Evolutionary conservation across 306 rosid species (phyloP).

Genomic region (Boehmeria nivea): DNA sequence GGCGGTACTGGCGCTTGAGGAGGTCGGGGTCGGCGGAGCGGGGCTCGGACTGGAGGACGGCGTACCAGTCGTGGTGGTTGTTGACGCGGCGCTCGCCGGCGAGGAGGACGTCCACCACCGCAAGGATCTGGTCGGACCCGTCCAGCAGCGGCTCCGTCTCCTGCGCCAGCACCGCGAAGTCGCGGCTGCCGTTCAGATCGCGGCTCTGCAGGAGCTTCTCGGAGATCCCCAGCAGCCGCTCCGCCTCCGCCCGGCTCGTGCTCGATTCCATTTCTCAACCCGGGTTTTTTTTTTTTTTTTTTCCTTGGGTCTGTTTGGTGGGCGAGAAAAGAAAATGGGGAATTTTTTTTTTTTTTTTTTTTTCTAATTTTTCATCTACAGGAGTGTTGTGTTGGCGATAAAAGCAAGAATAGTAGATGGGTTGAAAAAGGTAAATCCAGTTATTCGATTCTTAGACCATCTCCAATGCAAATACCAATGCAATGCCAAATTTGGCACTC

Average conservation of each 20-base stretch:
- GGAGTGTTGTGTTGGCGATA: too few species aligned
- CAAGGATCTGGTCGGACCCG: conserved; percentile 88
- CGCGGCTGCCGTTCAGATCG: conserved; percentile 65
- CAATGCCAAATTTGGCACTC: too few species aligned
- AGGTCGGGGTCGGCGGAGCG: conserved; percentile 49
- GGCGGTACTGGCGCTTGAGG: conserved; percentile 61
- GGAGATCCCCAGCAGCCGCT: conserved; percentile 67
- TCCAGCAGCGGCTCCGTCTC: conserved; percentile 83
- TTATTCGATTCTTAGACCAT: too few species aligned
- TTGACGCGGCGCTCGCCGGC: conserved; percentile 56
- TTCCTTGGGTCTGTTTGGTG: too few species aligned
- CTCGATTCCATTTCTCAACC: conserved; percentile 19
- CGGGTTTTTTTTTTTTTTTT: too few species aligned
- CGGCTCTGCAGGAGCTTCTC: conserved; percentile 69
- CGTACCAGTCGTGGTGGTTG: conserved; percentile 73
- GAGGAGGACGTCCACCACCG: conserved; percentile 64
- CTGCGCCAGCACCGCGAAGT: conserved; percentile 76
- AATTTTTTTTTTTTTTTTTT: too few species aligned
- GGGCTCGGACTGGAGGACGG: conserved; percentile 58
- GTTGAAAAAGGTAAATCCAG: too few species aligned
- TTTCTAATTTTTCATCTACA: too few species aligned
- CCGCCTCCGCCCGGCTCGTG: conserved; percentile 60
- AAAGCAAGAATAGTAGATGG: too few species aligned
- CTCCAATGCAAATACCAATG: too few species aligned
- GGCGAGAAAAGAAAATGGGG: too few species aligned